Evolutionary conservation across 2,329 filamentous ascomycete species (phyloP).

Genomic region (Colletotrichum tanaceti): DNA sequence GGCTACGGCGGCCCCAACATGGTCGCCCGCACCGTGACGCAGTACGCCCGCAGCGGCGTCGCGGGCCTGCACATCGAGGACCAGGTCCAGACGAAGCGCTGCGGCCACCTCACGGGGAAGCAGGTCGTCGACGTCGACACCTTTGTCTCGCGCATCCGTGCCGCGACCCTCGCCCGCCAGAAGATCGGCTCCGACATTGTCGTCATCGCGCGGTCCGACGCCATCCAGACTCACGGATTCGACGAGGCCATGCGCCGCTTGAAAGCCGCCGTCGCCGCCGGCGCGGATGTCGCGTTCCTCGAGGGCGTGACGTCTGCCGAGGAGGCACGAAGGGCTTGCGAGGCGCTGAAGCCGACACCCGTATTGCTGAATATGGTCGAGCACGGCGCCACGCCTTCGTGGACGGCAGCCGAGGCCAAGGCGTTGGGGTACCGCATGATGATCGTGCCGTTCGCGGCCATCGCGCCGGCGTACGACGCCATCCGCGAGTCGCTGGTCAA

Average conservation of each 20-base stretch:
- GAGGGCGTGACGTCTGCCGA: slow-evolving; percentile 67
- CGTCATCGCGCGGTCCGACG: slow-evolving; percentile 73
- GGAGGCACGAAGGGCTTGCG: slow-evolving; percentile 59
- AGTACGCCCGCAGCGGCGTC: slow-evolving; percentile 66
- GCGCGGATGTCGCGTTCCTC: slow-evolving; percentile 70
- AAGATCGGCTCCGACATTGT: slow-evolving; percentile 67
- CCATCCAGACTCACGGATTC: slow-evolving; percentile 67
- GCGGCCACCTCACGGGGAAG: slow-evolving; percentile 73
- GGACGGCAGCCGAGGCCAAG: slow-evolving; percentile 63
- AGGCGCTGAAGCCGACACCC: slow-evolving; percentile 60
- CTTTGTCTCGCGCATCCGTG: slow-evolving; percentile 67
- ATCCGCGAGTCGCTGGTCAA: slow-evolving; percentile 52
- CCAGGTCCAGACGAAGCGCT: slow-evolving; percentile 73
- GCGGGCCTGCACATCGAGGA: slow-evolving; percentile 73
- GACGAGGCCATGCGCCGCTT: slow-evolving; percentile 66
- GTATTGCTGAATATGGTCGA: slow-evolving; percentile 69
- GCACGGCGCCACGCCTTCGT: slow-evolving; percentile 65
- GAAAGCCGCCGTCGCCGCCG: slow-evolving; percentile 61
- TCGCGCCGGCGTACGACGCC: slow-evolving; percentile 60
- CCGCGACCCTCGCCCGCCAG: slow-evolving; percentile 62
- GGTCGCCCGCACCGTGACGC: slow-evolving; percentile 64
- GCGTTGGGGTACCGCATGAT: slow-evolving; percentile 69
- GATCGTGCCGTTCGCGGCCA: slow-evolving; percentile 65
- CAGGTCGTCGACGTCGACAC: slow-evolving; percentile 64
- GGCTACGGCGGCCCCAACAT: slow-evolving; percentile 66